Conservation (phyloP, 805 yeast species). For the Myxozyma kluyveri region DNA sequence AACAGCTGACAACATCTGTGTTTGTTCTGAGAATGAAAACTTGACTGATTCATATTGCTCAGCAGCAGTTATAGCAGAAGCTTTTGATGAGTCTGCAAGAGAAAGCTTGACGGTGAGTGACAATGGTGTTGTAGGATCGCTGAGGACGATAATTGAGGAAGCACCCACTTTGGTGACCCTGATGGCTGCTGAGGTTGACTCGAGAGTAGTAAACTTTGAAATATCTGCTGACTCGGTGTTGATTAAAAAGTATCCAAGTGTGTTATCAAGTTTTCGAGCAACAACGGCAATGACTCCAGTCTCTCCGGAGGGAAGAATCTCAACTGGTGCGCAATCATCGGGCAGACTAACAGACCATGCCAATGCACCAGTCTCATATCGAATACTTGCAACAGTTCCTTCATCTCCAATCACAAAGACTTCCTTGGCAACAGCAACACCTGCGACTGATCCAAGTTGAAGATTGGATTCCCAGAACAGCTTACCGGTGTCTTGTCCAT, state of each 20-base stretch:
- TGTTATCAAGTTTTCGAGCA: conserved; percentile 8
- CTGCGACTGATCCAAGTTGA: conserved; percentile 18
- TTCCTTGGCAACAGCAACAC: conserved; percentile 7
- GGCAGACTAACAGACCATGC: conserved; percentile 7
- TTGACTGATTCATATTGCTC: too few relatives aligned
- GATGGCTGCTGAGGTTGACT: conserved; percentile 16
- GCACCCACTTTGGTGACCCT: conserved; percentile 3
- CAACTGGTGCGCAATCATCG: conserved; percentile 12
- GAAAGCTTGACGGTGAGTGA: too few relatives aligned
- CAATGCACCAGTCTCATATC: conserved; percentile 10
- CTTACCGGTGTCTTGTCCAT: conserved; percentile 13
- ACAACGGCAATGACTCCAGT: conserved; percentile 3
- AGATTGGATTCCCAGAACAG: conserved; percentile 24
- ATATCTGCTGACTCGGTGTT: conserved; percentile 5
- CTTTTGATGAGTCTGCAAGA: too few relatives aligned
- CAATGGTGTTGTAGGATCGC: neutral
- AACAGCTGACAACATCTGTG: neutral
- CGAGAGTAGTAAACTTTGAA: conserved; percentile 4
- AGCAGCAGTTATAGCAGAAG: too few relatives aligned
- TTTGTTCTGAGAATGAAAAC: too few relatives aligned
- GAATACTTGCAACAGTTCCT: conserved; percentile 13
- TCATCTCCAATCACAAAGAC: conserved; percentile 11
- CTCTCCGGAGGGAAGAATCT: neutral
- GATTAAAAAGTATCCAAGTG: conserved; percentile 10
- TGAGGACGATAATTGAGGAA: too few relatives aligned